Conservation (phyloP, 495 filamentous ascomycete genomes). For the Acidomyces sp. region DNA sequence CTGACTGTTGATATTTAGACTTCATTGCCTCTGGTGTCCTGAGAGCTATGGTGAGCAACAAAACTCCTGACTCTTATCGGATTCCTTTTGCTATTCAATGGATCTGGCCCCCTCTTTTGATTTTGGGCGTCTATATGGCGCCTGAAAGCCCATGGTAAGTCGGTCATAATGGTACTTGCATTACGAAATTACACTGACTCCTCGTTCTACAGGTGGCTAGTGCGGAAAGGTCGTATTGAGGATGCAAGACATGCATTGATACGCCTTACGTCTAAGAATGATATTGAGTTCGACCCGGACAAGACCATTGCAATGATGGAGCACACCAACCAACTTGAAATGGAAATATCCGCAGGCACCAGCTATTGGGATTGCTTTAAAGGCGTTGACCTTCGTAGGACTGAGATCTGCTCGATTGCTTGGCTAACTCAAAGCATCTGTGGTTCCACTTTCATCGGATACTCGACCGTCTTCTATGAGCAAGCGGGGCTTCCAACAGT, state of each 20-base stretch:
- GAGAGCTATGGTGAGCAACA: constrained; percentile 18
- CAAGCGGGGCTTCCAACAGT: constrained; percentile 44
- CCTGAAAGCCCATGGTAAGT: constrained; percentile 29
- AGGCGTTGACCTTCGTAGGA: constrained; percentile 25
- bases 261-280: constrained; percentile 21
- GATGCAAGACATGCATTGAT: constrained; percentile 26
- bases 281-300: constrained; percentile 27
- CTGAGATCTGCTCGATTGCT: constrained; percentile 32
- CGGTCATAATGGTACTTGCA: too few relatives aligned
- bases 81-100: constrained; percentile 31
- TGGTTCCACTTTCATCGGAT: constrained; percentile 67
- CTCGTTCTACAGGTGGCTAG: too few relatives aligned
- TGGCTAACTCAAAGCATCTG: constrained; percentile 74
- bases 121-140: constrained; percentile 26
- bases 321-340: constrained; percentile 27
- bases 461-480: constrained; percentile 64
- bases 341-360: constrained; percentile 24
- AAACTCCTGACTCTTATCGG: constrained; percentile 17
- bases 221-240: constrained; percentile 24
- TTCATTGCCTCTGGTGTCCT: constrained; percentile 22
- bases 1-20: too few relatives aligned
- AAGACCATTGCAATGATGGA: constrained; percentile 29
- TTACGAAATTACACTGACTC: too few relatives aligned
- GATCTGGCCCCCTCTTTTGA: constrained; percentile 30
- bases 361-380: constrained; percentile 28